phyloP scores from a whole-genome alignment of 805 yeast genomes.

The Pichia ethanolica region DNA sequence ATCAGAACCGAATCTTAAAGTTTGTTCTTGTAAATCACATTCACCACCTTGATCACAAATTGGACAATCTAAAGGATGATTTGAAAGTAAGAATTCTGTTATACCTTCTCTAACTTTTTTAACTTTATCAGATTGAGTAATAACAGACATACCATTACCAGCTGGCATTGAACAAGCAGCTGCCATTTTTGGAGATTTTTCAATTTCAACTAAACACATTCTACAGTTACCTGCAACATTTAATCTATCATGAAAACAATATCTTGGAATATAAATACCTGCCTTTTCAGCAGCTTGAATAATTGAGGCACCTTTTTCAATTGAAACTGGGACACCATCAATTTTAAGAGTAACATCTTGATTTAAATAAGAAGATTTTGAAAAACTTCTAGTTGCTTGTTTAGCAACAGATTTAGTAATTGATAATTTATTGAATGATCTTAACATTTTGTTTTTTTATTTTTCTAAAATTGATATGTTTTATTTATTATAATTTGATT shows the following conservation, averaged over 20 bases:
- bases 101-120: conserved; percentile 84
- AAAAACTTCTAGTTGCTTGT: conserved; percentile 11
- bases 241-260: conserved; percentile 86
- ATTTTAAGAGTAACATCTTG: conserved; percentile 33
- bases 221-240: conserved; percentile 91
- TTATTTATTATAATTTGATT: background rate
- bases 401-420: conserved; percentile 6
- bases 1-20: conserved; percentile 75
- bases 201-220: conserved; percentile 87
- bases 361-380: conserved; percentile 2
- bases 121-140: conserved; percentile 70
- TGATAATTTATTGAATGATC: conserved; percentile 11
- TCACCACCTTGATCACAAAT: conserved; percentile 94
- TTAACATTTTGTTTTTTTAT: conserved; percentile 10
- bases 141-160: conserved; percentile 82
- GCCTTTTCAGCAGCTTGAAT: conserved; percentile 91
- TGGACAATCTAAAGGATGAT: conserved; percentile 90
- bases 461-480: background rate
- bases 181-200: conserved; percentile 81
- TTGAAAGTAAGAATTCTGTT: conserved; percentile 79
- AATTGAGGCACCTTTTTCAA: conserved; percentile 81
- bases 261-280: conserved; percentile 80
- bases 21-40: conserved; percentile 86
- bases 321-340: conserved; percentile 68
- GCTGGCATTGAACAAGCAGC: conserved; percentile 92